phyloP scores from a whole-genome alignment of 352 stramenopile genomes.

The Blastocystis sp. region DNA sequence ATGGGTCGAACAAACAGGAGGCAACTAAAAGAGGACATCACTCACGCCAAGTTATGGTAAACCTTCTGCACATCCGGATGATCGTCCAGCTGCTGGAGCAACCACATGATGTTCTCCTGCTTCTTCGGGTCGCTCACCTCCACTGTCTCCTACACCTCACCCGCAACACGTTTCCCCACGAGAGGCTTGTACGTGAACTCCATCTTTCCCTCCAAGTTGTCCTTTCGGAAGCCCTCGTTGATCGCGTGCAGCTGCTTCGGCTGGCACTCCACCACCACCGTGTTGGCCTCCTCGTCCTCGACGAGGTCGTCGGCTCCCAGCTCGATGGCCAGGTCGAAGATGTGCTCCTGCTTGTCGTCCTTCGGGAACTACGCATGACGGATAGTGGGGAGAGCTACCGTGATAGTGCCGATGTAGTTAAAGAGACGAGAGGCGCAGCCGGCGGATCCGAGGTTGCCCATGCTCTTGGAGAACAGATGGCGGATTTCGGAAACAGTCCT shows the following conservation, averaged over 20 bases:
- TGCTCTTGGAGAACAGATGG: slow-evolving; percentile 61
- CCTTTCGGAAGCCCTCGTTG: slow-evolving; percentile 34
- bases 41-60: slow-evolving; percentile 51
- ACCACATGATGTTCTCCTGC: slow-evolving; percentile 60
- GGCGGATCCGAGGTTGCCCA: slow-evolving; percentile 35
- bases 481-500: slow-evolving; percentile 62
- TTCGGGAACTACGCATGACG: slow-evolving; percentile 39
- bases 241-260: slow-evolving; percentile 48
- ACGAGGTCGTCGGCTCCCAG: slow-evolving; percentile 43
- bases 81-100: slow-evolving; percentile 57
- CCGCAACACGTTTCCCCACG: background rate
- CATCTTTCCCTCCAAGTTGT: slow-evolving; percentile 62
- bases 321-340: slow-evolving; percentile 54
- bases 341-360: slow-evolving; percentile 57
- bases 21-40: background rate
- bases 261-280: slow-evolving; percentile 41
- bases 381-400: background rate
- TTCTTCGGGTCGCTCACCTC: slow-evolving; percentile 41
- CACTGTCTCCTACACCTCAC: slow-evolving; percentile 49
- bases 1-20: background rate
- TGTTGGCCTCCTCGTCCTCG: slow-evolving; percentile 47
- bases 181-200: slow-evolving; percentile 48
- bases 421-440: slow-evolving; percentile 60
- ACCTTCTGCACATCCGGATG: slow-evolving; percentile 64
- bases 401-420: slow-evolving; percentile 66